A percentile compares a stretch with the other conserved stretches of the same genome.
Conservation (phyloP, 768 basidiomycete genomes). For the Termitomyces sp. region DNA sequence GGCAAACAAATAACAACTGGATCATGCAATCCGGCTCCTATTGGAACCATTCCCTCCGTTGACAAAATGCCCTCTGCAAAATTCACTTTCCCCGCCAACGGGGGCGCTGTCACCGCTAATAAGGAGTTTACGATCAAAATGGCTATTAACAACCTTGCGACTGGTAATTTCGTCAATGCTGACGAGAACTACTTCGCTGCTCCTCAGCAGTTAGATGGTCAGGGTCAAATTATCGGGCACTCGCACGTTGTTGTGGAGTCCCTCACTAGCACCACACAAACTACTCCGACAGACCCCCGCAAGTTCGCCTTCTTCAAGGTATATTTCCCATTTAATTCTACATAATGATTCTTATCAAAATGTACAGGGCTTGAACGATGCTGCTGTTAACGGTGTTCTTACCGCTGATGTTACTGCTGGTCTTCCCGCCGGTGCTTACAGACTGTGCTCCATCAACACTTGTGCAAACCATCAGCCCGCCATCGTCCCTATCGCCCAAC, state of each 20-base stretch:
- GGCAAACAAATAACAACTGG: conserved; percentile 42
- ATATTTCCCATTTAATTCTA: not conserved
- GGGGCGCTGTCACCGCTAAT: conserved; percentile 35
- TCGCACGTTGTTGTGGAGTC: conserved; percentile 49
- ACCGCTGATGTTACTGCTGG: conserved; percentile 46
- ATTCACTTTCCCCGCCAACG: conserved; percentile 35
- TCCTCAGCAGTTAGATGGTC: conserved; percentile 41
- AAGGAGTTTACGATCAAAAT: conserved; percentile 40
- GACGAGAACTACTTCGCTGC: conserved; percentile 42
- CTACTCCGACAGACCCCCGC: conserved; percentile 36
- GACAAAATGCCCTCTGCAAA: conserved; percentile 39
- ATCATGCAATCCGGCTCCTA: conserved; percentile 52
- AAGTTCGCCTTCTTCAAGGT: conserved; percentile 50
- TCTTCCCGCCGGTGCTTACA: conserved; percentile 53
- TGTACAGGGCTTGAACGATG: conserved; percentile 41
- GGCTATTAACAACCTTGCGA: conserved; percentile 30
- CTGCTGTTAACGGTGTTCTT: conserved; percentile 42
- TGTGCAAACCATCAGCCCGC: conserved; percentile 55
- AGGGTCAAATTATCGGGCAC: conserved; percentile 44
- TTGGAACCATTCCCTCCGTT: conserved; percentile 42
- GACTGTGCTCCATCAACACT: conserved; percentile 50
- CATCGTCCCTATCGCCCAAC: conserved; percentile 54
- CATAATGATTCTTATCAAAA: conserved; percentile 22
- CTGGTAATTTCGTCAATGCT: conserved; percentile 47
- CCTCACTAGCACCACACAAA: conserved; percentile 33